Evolutionary conservation across 1,139 yeast species (phyloP).

Genomic region (Nakaseomyces uthaithaninus): DNA sequence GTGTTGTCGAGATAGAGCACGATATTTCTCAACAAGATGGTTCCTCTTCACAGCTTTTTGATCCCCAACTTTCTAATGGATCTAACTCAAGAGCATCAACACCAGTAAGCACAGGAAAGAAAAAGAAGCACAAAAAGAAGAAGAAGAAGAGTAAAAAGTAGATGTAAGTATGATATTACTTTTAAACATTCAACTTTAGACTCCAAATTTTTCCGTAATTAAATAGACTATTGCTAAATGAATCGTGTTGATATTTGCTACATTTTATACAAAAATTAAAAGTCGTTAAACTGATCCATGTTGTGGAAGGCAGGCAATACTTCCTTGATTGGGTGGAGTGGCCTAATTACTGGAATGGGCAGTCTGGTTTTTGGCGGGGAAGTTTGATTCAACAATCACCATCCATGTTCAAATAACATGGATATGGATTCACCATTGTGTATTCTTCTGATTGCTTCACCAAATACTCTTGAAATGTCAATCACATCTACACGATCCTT

Average conservation of each 20-base stretch:
- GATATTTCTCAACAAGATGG: conserved; percentile 2
- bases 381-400: conserved; percentile 36
- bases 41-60: neutral
- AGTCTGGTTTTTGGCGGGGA: too few relatives aligned
- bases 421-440: conserved; percentile 96
- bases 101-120: conserved; percentile 1
- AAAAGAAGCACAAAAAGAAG: conserved; percentile 6
- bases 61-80: conserved; percentile 1
- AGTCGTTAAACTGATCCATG: too few relatives aligned
- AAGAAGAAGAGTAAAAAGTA: conserved; percentile 6
- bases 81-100: conserved; percentile 4
- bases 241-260: neutral
- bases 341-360: too few relatives aligned
- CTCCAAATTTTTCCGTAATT: neutral
- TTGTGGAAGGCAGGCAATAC: too few relatives aligned
- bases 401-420: conserved; percentile 84
- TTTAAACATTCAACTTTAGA: neutral
- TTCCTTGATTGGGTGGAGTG: too few relatives aligned
- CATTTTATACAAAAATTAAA: neutral
- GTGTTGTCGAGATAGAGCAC: conserved; percentile 1
- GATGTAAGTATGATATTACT: neutral
- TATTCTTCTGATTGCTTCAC: conserved; percentile 90
- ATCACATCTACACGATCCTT: conserved; percentile 64
- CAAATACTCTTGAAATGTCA: conserved; percentile 81
- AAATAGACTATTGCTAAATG: neutral